A percentile compares a stretch with the other conserved stretches of the same genome.
Evolutionary conservation across 176 grass and related monocot genomes (phyloP).

Genomic region (Stipa capillata): DNA sequence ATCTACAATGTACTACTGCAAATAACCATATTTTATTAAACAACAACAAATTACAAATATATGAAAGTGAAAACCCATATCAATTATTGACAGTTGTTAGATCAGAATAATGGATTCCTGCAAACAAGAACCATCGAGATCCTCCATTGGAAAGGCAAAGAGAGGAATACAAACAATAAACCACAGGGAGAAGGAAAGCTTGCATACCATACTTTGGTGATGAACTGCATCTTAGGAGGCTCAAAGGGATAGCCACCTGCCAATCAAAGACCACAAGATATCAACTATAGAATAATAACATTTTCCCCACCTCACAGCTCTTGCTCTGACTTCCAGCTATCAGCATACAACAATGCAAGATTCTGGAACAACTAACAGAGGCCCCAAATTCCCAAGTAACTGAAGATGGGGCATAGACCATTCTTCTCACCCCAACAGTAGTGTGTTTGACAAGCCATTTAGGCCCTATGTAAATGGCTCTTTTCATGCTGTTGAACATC

Average conservation of each 20-base stretch:
- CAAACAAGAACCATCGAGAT: background rate
- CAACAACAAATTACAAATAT: background rate
- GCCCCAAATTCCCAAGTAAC: background rate
- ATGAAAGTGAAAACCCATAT: background rate
- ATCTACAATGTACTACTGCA: background rate
- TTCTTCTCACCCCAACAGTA: too few relatives aligned
- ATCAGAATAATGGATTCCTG: background rate
- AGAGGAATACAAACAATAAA: background rate
- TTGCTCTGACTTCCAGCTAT: background rate
- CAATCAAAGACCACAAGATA: constrained; percentile 25
- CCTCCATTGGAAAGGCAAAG: background rate
- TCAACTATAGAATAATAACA: background rate
- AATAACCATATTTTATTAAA: background rate
- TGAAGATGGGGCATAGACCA: too few relatives aligned
- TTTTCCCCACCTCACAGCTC: background rate
- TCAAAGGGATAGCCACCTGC: constrained; percentile 96
- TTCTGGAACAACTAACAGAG: background rate
- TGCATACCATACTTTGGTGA: constrained; percentile 99
- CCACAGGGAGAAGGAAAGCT: background rate
- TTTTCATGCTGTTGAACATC: background rate
- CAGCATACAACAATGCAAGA: background rate
- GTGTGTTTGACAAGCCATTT: too few relatives aligned
- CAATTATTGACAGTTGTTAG: background rate
- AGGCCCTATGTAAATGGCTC: too few relatives aligned
- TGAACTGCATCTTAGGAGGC: constrained; percentile 98